A percentile compares a stretch with the other conserved stretches of the same genome.
Evolutionary conservation across 257 asterid genomes (phyloP).

Genomic region (Solanum verrucosum): DNA sequence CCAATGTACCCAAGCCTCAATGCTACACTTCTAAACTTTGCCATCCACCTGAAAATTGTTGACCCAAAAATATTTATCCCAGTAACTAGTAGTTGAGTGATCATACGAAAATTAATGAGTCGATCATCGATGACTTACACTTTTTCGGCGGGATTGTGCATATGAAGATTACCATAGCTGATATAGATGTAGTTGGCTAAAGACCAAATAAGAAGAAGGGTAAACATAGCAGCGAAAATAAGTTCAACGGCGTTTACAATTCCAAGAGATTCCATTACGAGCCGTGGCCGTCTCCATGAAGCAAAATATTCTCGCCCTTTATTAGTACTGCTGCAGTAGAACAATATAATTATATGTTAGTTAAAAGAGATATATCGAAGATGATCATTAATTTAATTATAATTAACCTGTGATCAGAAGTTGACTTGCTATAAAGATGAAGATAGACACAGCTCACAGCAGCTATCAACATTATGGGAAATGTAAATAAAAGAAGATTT

Average conservation of each 20-base stretch:
- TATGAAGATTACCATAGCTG: constrained; percentile 9
- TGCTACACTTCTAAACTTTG: constrained; percentile 36
- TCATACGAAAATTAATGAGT: too few species aligned
- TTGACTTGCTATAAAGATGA: constrained; percentile 30
- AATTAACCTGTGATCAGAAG: not conserved
- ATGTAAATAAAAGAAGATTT: constrained; percentile 31
- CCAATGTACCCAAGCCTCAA: constrained; percentile 53
- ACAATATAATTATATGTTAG: not conserved
- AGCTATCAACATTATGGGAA: constrained; percentile 62
- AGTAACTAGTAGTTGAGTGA: not conserved
- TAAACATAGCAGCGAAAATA: constrained; percentile 34
- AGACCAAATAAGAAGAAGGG: constrained; percentile 49
- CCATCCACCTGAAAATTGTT: constrained; percentile 32
- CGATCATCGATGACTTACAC: constrained; percentile 21
- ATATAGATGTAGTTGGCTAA: not conserved
- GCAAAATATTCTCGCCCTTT: not conserved
- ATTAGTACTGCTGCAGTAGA: not conserved
- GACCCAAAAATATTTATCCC: not conserved
- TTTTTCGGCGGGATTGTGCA: constrained; percentile 25
- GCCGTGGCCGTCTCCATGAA: constrained; percentile 27
- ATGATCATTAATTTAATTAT: not conserved
- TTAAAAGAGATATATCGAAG: not conserved
- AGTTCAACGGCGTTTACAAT: constrained; percentile 37
- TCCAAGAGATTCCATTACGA: constrained; percentile 35
- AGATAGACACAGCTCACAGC: constrained; percentile 59